Conservation (phyloP, 805 yeast species). For the Yamadazyma endophytica region DNA sequence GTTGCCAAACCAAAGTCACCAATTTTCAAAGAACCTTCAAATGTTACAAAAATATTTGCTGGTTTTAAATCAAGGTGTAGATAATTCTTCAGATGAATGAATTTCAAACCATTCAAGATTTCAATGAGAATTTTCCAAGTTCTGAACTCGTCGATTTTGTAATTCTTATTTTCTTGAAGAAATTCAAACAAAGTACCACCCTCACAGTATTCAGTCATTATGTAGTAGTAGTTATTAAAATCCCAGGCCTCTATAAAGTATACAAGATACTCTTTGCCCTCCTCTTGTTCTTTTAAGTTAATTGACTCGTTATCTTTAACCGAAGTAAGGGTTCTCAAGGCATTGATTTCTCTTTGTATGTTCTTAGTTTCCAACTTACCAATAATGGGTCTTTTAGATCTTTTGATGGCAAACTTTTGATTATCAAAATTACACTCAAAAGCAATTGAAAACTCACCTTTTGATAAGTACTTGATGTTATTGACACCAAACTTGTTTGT, state of each 20-base stretch:
- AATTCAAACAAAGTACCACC: constrained; percentile 87
- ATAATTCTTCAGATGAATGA: constrained; percentile 69
- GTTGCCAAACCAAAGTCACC: constrained; percentile 98
- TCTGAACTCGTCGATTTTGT: constrained; percentile 90
- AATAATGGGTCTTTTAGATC: constrained; percentile 63
- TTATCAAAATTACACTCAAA: constrained; percentile 71
- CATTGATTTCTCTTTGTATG: constrained; percentile 71
- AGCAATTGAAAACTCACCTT: constrained; percentile 88
- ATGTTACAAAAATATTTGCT: constrained; percentile 88
- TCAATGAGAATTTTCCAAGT: constrained; percentile 95
- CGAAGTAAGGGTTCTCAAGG: constrained; percentile 44
- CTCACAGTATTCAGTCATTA: constrained; percentile 93
- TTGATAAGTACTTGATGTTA: constrained; percentile 68
- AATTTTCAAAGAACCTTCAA: constrained; percentile 89
- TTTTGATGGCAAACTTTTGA: constrained; percentile 79
- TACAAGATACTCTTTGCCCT: constrained; percentile 74
- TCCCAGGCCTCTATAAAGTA: constrained; percentile 87
- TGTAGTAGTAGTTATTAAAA: constrained; percentile 66
- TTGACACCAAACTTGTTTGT: constrained; percentile 45
- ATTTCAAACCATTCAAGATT: constrained; percentile 70
- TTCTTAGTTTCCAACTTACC: constrained; percentile 54
- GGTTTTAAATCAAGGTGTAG: constrained; percentile 92
- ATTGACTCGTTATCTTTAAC: constrained; percentile 32
- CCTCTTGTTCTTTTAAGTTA: constrained; percentile 39
- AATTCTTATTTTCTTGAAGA: constrained; percentile 65